Evolutionary conservation across 2,329 filamentous ascomycete species (phyloP), one percentile per base, ranked within the genome.

Genomic region (Cadophora luteo-olivacea): DNA sequence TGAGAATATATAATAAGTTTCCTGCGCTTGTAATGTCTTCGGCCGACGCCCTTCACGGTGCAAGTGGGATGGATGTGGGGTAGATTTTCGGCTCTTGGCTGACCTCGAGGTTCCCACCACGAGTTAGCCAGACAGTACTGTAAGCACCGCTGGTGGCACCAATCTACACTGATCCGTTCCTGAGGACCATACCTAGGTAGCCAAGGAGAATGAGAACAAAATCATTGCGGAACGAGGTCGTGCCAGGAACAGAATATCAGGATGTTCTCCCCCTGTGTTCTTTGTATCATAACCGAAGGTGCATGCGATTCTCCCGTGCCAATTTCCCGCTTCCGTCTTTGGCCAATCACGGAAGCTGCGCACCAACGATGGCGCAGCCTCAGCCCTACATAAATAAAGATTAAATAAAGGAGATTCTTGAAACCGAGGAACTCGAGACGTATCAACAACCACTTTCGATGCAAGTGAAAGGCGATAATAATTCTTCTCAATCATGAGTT

Each of bases 301-400:
- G n/a, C 14, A 16, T 33, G 52, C 29, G 29, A 29, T 11, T 16
- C 33, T 14, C 33, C 14, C 24, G 54, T 16, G 11, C 52, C 63
- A 57, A 49, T 41, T 9, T 60, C 33, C 64, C 55, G 55, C 36
- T 22, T 48, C 64, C 54, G 58, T 7, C 57, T 45, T 22, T 45
- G 57, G 41, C 64, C 64, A 65, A 65, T 65, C 54, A 65, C 41
- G 22, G 41, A 60, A 25, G 57, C 33, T 6, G 33, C n/a, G 57
- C 57, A 25, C 22, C 19, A 36, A 45, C n/a, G 7, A 60, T 25
- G 22, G 33, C 29, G 51, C 11, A 25, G 24, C 4, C 55, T 25
- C 24, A 5, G 45, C 38, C 41, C 11, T 62, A 3, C 32, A 29
- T 29, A 57, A 48, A 52, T 41, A 38, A 48, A 19, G 41, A 12